Evolutionary conservation across 2,329 filamentous ascomycete genomes (phyloP).

Genomic region (Hypoxylon sp.): DNA sequence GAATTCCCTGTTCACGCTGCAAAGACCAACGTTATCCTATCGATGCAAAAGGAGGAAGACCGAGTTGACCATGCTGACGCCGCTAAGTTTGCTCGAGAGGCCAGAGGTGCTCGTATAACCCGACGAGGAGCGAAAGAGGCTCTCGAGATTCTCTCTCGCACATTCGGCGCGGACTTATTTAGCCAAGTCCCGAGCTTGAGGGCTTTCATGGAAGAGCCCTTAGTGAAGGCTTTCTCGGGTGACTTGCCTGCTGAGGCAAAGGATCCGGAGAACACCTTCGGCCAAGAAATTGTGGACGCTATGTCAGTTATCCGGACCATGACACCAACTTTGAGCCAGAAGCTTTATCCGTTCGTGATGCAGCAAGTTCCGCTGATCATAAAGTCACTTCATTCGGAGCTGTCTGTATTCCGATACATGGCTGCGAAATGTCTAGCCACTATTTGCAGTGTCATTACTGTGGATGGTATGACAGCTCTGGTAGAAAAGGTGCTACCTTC

Average conservation of each 20-base stretch:
- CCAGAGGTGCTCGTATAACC: constrained; percentile 89
- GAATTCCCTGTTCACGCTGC: constrained; percentile 89
- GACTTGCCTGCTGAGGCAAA: constrained; percentile 80
- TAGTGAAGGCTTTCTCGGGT: constrained; percentile 79
- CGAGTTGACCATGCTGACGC: constrained; percentile 91
- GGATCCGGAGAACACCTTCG: constrained; percentile 80
- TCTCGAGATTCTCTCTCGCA: constrained; percentile 85
- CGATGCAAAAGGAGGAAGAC: constrained; percentile 97
- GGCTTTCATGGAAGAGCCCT: constrained; percentile 83
- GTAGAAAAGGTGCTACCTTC: constrained; percentile 93
- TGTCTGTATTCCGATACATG: constrained; percentile 95
- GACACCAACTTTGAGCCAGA: constrained; percentile 86
- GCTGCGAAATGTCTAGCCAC: constrained; percentile 98
- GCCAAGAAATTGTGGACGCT: constrained; percentile 94
- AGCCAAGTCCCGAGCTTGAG: constrained; percentile 87
- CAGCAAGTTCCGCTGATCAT: constrained; percentile 87
- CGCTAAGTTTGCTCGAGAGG: constrained; percentile 89
- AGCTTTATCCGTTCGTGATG: constrained; percentile 84
- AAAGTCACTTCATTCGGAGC: constrained; percentile 86
- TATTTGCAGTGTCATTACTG: constrained; percentile 94
- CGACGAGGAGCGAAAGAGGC: constrained; percentile 94
- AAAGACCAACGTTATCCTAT: constrained; percentile 86
- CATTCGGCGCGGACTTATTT: constrained; percentile 83
- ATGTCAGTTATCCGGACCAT: constrained; percentile 93
- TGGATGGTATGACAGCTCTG: constrained; percentile 95